Evolutionary conservation across 345 rosid species (phyloP), one percentile per base, ranked within the genome.

Genomic region (Bruguiera gymnorhiza): DNA sequence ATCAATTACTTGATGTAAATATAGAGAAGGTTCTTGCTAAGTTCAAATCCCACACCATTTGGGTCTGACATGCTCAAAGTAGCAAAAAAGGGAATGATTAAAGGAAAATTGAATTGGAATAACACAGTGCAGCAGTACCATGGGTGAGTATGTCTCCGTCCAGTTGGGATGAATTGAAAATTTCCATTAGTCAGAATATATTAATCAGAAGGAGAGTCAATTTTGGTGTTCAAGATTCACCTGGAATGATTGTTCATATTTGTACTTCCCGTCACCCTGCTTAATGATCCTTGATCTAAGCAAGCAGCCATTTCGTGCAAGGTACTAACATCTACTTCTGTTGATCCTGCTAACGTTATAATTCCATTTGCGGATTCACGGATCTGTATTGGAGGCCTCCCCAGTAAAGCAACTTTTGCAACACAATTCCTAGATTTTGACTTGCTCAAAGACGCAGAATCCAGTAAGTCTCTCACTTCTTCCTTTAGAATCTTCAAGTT

Each of bases 191-290:
- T 24, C 24, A 24, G 24, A 24, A 24, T 24, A 24, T 24, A 24
- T 24, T 24, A 24, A 24, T 24, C 24, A 24, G 24, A 24, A 24
- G 24, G 24, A 24, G 24, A 24, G 24, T 24, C 24, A 24, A 24
- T 24, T 0, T 31, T 58, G 59, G 58, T 56, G 11, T 75, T 34
- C 64, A 57, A 75, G 60, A 65, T 70, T 70, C 71, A 94, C 98
- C 98, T 95, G 46, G 99, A 95, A 73, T 88, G 96, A 70, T 85
- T 91, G 76, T 95, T 95, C 99, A 92, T 95, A 81, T 95, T 95
- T 69, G 99, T 95, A 77, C 99, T 89, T 56, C 97, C 99, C 0
- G 99, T 95, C 67, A 97, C 99, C 69, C 99, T 82, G 76, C 87
- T 85, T 65, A 86, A 55, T 5, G 99, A 95, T 29, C 99, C 99